phyloP scores from a whole-genome alignment of 768 basidiomycete species.

The Tephrocybe sp. region DNA sequence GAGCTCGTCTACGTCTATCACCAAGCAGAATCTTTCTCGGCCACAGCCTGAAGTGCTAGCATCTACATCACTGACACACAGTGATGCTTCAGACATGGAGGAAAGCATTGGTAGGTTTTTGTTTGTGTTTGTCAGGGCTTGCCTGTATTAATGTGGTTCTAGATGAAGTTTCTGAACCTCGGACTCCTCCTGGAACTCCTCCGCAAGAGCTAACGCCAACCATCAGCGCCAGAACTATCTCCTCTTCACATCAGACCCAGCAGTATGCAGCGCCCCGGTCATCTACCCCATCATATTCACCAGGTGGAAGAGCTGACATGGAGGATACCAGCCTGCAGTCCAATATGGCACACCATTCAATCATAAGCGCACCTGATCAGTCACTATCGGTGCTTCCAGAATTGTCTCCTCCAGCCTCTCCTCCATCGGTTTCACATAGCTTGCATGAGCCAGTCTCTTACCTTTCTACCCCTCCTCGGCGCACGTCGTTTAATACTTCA shows the following conservation, averaged over 20 bases:
- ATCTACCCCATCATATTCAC: conserved; percentile 3
- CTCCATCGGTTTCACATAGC: conserved; percentile 18
- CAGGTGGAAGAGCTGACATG: background rate
- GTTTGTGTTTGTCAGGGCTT: background rate
- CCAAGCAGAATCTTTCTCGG: background rate
- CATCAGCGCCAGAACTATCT: conserved; percentile 13
- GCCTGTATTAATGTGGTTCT: background rate
- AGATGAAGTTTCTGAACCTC: conserved; percentile 3
- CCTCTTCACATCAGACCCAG: conserved; percentile 6
- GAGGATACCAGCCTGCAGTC: conserved; percentile 17
- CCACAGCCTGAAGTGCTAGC: background rate
- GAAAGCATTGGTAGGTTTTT: background rate
- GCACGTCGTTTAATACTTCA: conserved; percentile 35
- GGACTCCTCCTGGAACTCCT: conserved; percentile 9
- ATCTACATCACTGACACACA: background rate
- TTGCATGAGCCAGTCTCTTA: conserved; percentile 15
- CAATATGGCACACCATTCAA: background rate
- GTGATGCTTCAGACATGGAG: background rate
- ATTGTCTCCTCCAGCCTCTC: conserved; percentile 28
- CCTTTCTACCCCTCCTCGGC: conserved; percentile 47
- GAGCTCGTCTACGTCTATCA: background rate
- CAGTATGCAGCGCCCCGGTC: conserved; percentile 11
- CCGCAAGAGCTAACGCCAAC: conserved; percentile 24
- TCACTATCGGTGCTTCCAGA: conserved; percentile 4
- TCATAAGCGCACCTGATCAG: background rate